phyloP scores from a whole-genome alignment of 139 green algal species.

The Picochlorum sp. region DNA sequence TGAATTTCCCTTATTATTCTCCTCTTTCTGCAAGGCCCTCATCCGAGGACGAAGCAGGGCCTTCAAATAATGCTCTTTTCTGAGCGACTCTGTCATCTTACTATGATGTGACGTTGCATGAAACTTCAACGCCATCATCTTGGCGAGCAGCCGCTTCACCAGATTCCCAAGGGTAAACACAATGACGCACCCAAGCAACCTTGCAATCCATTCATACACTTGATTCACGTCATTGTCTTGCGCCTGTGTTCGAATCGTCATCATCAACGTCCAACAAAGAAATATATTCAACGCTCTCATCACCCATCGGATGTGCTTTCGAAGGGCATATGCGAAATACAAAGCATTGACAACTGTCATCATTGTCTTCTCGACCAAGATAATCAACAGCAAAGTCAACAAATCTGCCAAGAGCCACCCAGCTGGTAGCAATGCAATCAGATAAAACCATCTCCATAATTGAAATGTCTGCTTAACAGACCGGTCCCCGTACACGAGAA shows the following conservation, averaged over 20 bases:
- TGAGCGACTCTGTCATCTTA: constrained; percentile 57
- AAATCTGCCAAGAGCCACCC: constrained; percentile 9
- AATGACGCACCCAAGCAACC: constrained; percentile 46
- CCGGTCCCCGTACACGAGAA: background rate
- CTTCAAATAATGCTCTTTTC: constrained; percentile 23
- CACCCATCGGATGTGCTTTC: constrained; percentile 10
- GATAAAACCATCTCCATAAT: constrained; percentile 32
- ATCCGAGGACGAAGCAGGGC: background rate
- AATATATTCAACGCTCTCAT: constrained; percentile 21
- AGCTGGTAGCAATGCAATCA: constrained; percentile 22
- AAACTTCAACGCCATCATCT: constrained; percentile 63
- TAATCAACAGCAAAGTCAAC: background rate
- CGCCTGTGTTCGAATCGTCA: constrained; percentile 6
- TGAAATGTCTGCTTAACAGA: background rate
- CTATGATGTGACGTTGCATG: constrained; percentile 54
- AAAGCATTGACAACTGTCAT: constrained; percentile 23
- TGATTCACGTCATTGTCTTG: background rate
- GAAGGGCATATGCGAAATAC: constrained; percentile 26
- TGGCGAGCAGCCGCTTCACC: constrained; percentile 57
- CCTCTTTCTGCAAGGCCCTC: background rate
- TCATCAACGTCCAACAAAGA: constrained; percentile 16
- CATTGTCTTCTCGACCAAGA: constrained; percentile 20
- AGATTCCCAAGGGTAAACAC: constrained; percentile 58
- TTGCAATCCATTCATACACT: constrained; percentile 17
- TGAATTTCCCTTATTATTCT: background rate